Evolutionary conservation across 108 stramenopile genomes (phyloP).

Genomic region (Aurantiochytrium sp.): DNA sequence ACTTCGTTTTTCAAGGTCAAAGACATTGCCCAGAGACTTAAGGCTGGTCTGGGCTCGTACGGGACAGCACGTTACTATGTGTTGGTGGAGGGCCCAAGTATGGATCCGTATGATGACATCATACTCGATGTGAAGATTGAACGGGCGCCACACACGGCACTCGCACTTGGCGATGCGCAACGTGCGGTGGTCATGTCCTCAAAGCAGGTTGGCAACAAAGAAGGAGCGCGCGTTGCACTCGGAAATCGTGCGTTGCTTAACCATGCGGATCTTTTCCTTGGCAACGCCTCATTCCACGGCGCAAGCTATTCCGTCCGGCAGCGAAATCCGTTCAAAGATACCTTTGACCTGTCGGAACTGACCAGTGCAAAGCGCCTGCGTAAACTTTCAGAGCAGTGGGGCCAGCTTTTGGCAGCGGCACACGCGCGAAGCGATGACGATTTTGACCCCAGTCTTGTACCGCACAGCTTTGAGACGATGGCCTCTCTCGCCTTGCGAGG

Average conservation of each 20-base stretch:
- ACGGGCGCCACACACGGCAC: neutral
- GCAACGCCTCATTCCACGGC: neutral
- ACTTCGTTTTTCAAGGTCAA: neutral
- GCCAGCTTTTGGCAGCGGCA: neutral
- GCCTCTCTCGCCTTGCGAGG: neutral
- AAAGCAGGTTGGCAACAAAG: neutral
- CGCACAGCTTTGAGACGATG: neutral
- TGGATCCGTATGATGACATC: neutral
- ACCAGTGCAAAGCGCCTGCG: neutral
- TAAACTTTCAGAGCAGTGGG: neutral
- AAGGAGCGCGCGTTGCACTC: neutral
- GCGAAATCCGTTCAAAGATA: neutral
- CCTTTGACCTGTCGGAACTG: neutral
- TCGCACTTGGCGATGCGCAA: neutral
- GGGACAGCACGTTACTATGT: neutral
- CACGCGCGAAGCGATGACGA: neutral
- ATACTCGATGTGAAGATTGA: neutral
- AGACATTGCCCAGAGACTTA: neutral
- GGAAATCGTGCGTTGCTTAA: neutral
- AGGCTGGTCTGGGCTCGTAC: neutral
- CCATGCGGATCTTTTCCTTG: neutral
- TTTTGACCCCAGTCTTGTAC: neutral
- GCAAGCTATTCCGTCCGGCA: neutral
- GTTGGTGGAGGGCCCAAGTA: neutral
- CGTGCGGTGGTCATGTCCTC: neutral